A percentile compares a stretch with the other conserved stretches of the same genome.
These are phyloP conservation scores for Pseudoperonospora humuli DNA, from an alignment of 352 stramenopile species.

Conservation along the genomic window DNA sequence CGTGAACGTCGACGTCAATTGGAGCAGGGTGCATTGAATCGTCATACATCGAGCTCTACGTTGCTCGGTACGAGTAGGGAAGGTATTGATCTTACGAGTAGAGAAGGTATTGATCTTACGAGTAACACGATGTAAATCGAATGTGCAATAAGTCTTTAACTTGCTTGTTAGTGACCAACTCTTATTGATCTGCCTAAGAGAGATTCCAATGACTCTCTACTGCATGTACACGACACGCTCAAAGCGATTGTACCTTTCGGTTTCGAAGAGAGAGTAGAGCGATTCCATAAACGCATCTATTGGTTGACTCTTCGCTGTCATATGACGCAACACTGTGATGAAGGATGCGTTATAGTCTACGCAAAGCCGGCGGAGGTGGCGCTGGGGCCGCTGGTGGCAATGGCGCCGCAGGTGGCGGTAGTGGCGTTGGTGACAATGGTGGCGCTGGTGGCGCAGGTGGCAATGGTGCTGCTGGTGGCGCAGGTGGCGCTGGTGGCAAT, in stretches of 20 bases:
- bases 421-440: too few relatives aligned
- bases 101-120: slow-evolving; percentile 1
- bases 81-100: neutral
- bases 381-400: too few relatives aligned
- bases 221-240: too few relatives aligned
- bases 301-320: neutral
- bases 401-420: too few relatives aligned
- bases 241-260: too few relatives aligned
- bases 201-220: slow-evolving; percentile 15
- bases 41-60: slow-evolving; percentile 14
- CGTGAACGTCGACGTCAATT: slow-evolving; percentile 10
- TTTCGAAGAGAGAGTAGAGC: too few relatives aligned
- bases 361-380: neutral
- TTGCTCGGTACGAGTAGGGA: slow-evolving; percentile 1
- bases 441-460: too few relatives aligned
- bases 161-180: too few relatives aligned
- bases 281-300: too few relatives aligned
- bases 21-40: slow-evolving; percentile 2
- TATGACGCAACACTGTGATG: neutral
- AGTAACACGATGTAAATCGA: slow-evolving; percentile 20
- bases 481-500: too few relatives aligned
- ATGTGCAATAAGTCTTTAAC: too few relatives aligned
- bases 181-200: slow-evolving; percentile 10
- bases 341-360: neutral
- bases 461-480: too few relatives aligned